Percentiles rank a stretch among this genome's conserved stretches.
These are phyloP conservation scores for Leccinum variabile DNA, from an alignment of 1,284 basidiomycete species.

Conservation along the genomic window DNA sequence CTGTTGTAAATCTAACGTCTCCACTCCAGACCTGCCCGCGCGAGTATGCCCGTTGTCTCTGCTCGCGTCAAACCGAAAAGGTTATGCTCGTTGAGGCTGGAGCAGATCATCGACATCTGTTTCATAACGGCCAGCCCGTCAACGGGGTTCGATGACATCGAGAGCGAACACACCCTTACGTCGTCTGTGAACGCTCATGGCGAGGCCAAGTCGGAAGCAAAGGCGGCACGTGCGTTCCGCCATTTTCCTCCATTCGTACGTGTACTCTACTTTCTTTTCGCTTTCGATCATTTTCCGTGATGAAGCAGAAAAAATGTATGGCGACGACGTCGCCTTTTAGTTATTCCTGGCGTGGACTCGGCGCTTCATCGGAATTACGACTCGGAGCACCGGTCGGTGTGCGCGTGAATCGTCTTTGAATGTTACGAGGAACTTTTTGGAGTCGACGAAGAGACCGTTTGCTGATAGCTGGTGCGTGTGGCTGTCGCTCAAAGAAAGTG, in stretches of 20 bases:
- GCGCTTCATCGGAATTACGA: constrained; percentile 51
- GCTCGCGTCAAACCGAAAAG: not conserved
- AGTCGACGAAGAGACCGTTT: constrained; percentile 28
- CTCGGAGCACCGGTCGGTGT: constrained; percentile 63
- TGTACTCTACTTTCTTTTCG: constrained; percentile 18
- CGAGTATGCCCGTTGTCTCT: no score
- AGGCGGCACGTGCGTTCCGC: constrained; percentile 66
- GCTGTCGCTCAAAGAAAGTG: constrained; percentile 67
- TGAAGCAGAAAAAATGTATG: not conserved
- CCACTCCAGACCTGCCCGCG: constrained; percentile 64
- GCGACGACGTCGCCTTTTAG: constrained; percentile 37
- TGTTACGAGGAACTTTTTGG: constrained; percentile 44
- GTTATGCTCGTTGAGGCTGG: constrained; percentile 75
- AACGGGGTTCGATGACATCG: constrained; percentile 40
- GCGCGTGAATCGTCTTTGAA: constrained; percentile 64
- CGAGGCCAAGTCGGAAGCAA: constrained; percentile 29
- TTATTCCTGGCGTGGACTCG: constrained; percentile 53
- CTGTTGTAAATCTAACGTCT: constrained; percentile 13
- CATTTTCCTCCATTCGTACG: constrained; percentile 86
- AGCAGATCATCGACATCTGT: constrained; percentile 81
- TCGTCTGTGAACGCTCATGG: constrained; percentile 19
- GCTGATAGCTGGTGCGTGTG: constrained; percentile 52
- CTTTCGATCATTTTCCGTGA: not conserved
- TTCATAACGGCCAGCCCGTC: constrained; percentile 55
- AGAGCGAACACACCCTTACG: constrained; percentile 66